Base-by-base conservation (phyloP, 2,329 filamentous ascomycete genomes). In the Purpureocillium takamizusanense region DNA sequence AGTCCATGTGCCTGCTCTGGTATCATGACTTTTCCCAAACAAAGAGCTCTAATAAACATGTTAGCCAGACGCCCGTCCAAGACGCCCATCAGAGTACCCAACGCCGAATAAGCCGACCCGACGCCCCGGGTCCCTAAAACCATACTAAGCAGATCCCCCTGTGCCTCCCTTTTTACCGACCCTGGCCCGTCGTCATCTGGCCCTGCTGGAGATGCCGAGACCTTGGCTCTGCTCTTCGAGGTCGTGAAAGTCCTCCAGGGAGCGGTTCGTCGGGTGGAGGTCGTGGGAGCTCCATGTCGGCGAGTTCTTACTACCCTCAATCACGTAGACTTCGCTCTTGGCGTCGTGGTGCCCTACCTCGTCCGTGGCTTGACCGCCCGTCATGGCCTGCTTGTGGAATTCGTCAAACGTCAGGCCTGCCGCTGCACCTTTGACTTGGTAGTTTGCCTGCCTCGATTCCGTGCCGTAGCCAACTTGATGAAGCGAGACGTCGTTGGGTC, bases 401-500 rank as follows among this genome's bases (percentile, higher is more conserved):
- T 44, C 42, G 33, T 48, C 45, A 28, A 53, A 45, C 10, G 47
- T 44, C n/a, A 48, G 41, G 31, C 45, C 35, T 8, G 46, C 35
- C 35, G 44, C 2, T 38, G 15, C 28, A 29, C 25, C 25, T 7
- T 12, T 28, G n/a, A n/a, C n/a, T n/a, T 25, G 38, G 7, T 16
- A 38, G 21, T 38, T 31, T 15, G 14, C 41, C 8, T 17, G n/a
- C 7, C 38, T 36, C 11, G 35, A 23, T 5, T 49, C 40, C 31
- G 38, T 42, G 30, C 46, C 44, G 21, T 47, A 31, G 8, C 42
- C 45, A 28, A 61, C 44, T 9, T 47, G 45, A 16, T 56, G 50
- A 7, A 67, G 48, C 4, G 60, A 61, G 10, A 65, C 46, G 21
- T 67, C 63, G 18, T 56, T 51, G 4, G 56, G 57, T 1, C 57